Conservation (phyloP, 208 protist species). For the Trypanosoma grayi region DNA sequence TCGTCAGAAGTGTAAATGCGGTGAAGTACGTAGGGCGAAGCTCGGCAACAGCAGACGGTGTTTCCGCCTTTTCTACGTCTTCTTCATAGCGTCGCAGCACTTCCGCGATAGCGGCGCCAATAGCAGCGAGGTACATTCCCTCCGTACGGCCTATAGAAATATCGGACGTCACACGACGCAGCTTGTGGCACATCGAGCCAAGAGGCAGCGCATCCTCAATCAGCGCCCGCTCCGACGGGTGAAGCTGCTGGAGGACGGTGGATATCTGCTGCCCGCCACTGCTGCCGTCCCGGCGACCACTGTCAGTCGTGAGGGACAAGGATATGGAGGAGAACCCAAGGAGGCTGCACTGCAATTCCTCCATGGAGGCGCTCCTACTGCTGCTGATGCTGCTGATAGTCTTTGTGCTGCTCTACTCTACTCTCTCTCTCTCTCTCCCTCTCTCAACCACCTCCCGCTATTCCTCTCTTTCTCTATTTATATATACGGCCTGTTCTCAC, state of each 20-base stretch:
- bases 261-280: not conserved
- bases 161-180: constrained; percentile 36
- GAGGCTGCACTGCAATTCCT: constrained; percentile 81
- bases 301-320: constrained; percentile 9
- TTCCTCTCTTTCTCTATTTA: not conserved
- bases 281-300: not conserved
- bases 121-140: constrained; percentile 54
- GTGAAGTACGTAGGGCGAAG: constrained; percentile 44
- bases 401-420: not conserved
- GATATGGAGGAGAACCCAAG: constrained; percentile 69
- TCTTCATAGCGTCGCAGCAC: constrained; percentile 56
- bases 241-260: constrained; percentile 33
- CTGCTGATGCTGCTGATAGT: constrained; percentile 9
- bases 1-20: constrained; percentile 42
- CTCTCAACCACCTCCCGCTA: not conserved
- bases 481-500: not conserved
- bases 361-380: constrained; percentile 38
- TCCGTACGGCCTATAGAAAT: constrained; percentile 43
- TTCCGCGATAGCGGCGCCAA: constrained; percentile 40
- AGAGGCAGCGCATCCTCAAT: constrained; percentile 54
- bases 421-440: not conserved
- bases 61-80: constrained; percentile 35
- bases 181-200: constrained; percentile 36
- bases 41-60: constrained; percentile 36
- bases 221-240: constrained; percentile 64